Evolutionary conservation across 2,329 filamentous ascomycete species (phyloP).

Genomic region (Xylariomycetidae sp.): DNA sequence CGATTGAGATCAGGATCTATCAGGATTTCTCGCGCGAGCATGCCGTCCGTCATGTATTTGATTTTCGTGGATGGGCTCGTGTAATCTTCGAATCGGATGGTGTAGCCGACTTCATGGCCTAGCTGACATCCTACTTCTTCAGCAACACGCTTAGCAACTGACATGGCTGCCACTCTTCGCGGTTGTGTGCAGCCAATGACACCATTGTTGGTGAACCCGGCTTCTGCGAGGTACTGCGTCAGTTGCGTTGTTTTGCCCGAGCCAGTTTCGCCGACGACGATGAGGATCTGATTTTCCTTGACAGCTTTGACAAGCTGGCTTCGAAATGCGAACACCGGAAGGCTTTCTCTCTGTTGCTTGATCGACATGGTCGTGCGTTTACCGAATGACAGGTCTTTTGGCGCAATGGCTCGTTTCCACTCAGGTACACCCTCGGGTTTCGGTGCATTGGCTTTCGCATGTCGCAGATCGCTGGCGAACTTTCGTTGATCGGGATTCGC

Average conservation of each 20-base stretch:
- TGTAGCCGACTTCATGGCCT: slow-evolving; percentile 92
- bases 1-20: slow-evolving; percentile 83
- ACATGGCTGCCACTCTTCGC: slow-evolving; percentile 95
- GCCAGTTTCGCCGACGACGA: slow-evolving; percentile 95
- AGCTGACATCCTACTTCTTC: slow-evolving; percentile 91
- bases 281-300: slow-evolving; percentile 80
- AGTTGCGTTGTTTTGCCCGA: slow-evolving; percentile 97
- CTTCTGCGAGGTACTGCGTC: slow-evolving; percentile 92
- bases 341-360: slow-evolving; percentile 84
- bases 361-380: slow-evolving; percentile 89
- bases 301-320: slow-evolving; percentile 85
- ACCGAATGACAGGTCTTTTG: slow-evolving; percentile 75
- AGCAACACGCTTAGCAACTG: slow-evolving; percentile 91
- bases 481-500: slow-evolving; percentile 76
- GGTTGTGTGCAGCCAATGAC: slow-evolving; percentile 97
- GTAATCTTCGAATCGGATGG: slow-evolving; percentile 94
- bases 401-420: slow-evolving; percentile 82
- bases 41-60: slow-evolving; percentile 99
- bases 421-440: slow-evolving; percentile 73
- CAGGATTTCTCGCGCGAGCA: slow-evolving; percentile 92
- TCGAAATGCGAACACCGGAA: slow-evolving; percentile 87
- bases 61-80: slow-evolving; percentile 85
- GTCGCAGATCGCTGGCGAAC: slow-evolving; percentile 83
- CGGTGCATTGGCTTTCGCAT: slow-evolving; percentile 53
- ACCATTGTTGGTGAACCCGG: slow-evolving; percentile 78